These are phyloP conservation scores for Candolleomyces aberdarensis DNA, from an alignment of 768 basidiomycete genomes.

Conservation along the genomic window DNA sequence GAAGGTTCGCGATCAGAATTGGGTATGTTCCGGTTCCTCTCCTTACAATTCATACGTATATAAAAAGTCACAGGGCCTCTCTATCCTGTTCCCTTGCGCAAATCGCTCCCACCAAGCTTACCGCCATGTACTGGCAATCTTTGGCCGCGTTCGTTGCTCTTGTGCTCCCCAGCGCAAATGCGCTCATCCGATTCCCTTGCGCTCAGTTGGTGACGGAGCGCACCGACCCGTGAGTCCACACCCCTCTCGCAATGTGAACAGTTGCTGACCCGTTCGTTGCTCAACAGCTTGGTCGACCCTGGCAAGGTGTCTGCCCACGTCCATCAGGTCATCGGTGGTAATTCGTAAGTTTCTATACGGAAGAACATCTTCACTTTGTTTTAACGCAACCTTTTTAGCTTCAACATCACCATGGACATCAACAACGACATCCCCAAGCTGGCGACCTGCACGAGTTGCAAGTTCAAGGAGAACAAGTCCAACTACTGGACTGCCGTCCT, in stretches of 20 bases:
- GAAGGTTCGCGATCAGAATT: conserved; percentile 2
- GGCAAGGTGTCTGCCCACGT: conserved; percentile 10
- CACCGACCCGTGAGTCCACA: conserved; percentile 5
- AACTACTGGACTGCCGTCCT: conserved; percentile 13
- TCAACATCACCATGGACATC: conserved; percentile 9
- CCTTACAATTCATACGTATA: background rate
- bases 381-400: background rate
- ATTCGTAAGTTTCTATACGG: background rate
- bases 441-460: conserved; percentile 9
- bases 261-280: too few relatives aligned
- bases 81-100: background rate
- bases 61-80: too few relatives aligned
- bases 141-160: conserved; percentile 6
- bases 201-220: conserved; percentile 12
- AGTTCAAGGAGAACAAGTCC: conserved; percentile 12
- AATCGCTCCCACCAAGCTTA: background rate
- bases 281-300: conserved; percentile 7
- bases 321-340: conserved; percentile 11
- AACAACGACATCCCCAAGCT: background rate
- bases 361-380: background rate
- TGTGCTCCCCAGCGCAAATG: conserved; percentile 6
- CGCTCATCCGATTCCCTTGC: conserved; percentile 11
- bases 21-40: background rate
- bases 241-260: background rate
- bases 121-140: conserved; percentile 7